These are phyloP conservation scores for Monosporozyma servazzii DNA, from an alignment of 805 yeast genomes.

Conservation along the genomic window DNA sequence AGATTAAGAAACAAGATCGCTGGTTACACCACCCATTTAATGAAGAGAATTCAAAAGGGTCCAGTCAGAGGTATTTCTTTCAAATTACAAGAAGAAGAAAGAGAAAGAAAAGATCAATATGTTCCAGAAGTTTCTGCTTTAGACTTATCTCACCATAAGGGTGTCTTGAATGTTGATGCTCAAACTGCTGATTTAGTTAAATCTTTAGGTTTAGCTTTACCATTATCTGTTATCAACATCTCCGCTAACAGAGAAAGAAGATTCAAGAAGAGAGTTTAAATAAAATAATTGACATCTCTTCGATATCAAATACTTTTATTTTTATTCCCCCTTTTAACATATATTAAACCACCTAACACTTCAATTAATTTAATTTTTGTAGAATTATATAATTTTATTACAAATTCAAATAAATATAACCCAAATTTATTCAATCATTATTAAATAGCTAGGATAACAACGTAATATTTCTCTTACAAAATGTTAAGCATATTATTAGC, in stretches of 20 bases:
- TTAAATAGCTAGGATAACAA: not conserved
- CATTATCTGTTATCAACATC: slow-evolving; percentile 76
- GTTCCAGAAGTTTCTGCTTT: slow-evolving; percentile 99
- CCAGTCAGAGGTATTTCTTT: slow-evolving; percentile 99
- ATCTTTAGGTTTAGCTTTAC: slow-evolving; percentile 84
- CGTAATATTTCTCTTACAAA: not conserved
- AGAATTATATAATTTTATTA: slow-evolving; percentile 10
- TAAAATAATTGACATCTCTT: not conserved
- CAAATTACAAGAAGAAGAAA: slow-evolving; percentile 99
- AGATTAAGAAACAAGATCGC: slow-evolving; percentile 99
- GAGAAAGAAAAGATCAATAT: slow-evolving; percentile 99
- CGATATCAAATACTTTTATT: not conserved
- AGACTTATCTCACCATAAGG: slow-evolving; percentile 93
- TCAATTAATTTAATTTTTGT: not conserved
- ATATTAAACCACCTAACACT: not conserved
- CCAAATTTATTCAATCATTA: slow-evolving; percentile 2
- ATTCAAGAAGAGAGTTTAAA: slow-evolving; percentile 80
- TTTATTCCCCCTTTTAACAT: not conserved
- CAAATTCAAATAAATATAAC: slow-evolving; percentile 5
- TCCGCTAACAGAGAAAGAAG: slow-evolving; percentile 89
- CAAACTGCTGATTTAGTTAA: slow-evolving; percentile 94
- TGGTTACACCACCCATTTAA: slow-evolving; percentile 99
- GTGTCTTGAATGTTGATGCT: slow-evolving; percentile 92
- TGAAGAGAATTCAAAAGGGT: slow-evolving; percentile 99
- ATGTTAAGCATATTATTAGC: slow-evolving; percentile 30